Percentiles rank a stretch among this genome's conserved stretches.
phyloP scores from a whole-genome alignment of 2,329 filamentous ascomycete species.

The Helicocarpus griseus region DNA sequence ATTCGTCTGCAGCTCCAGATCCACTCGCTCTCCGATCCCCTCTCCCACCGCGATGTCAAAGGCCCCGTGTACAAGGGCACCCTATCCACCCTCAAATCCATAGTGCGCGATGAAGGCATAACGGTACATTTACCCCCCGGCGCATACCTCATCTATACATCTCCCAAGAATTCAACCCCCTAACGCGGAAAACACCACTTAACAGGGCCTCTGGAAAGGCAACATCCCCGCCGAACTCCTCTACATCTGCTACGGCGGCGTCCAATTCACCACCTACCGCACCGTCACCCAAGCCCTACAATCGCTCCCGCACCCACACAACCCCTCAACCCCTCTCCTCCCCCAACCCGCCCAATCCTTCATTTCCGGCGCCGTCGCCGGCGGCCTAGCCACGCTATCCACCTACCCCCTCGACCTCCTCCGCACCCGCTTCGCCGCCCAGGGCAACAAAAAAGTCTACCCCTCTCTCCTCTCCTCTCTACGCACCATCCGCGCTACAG shows the following conservation, averaged over 20 bases:
- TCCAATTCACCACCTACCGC: conserved; percentile 86
- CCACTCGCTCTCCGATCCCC: conserved; percentile 69
- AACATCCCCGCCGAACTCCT: conserved; percentile 92
- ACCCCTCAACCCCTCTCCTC: conserved; percentile 34
- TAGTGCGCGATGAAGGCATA: conserved; percentile 71
- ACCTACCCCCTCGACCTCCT: conserved; percentile 93
- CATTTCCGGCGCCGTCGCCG: conserved; percentile 70
- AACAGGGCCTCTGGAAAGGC: conserved; percentile 78
- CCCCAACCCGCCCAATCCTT: conserved; percentile 68
- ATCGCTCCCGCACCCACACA: conserved; percentile 31
- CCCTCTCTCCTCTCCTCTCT: conserved; percentile 58
- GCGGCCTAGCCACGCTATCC: conserved; percentile 66
- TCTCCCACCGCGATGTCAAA: conserved; percentile 42
- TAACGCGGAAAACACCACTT: not conserved
- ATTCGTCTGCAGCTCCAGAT: conserved; percentile 93
- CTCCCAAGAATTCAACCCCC: not conserved
- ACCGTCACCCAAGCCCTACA: conserved; percentile 60
- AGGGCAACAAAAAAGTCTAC: conserved; percentile 76
- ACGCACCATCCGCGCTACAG: conserved; percentile 60
- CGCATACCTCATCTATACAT: no score
- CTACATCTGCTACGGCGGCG: conserved; percentile 81
- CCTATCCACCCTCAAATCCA: conserved; percentile 63
- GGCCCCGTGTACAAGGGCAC: conserved; percentile 59
- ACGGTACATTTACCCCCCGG: conserved; percentile 36
- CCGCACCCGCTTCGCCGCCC: conserved; percentile 91